These are phyloP conservation scores for Primulina huaijiensis DNA, from an alignment of 257 asterid species.

Conservation along the genomic window DNA sequence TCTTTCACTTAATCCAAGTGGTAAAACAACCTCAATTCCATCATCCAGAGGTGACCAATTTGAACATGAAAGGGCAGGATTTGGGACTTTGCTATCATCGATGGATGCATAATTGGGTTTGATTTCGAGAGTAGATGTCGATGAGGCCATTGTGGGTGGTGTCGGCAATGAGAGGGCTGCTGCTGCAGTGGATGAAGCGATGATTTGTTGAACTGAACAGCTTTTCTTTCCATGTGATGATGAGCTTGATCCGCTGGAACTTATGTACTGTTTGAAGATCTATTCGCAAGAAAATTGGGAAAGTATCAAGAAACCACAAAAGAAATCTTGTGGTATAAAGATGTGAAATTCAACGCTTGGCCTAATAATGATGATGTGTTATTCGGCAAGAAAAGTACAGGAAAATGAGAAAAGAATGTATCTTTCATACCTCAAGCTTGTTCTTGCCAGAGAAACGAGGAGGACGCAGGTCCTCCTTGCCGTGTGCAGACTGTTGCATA, in stretches of 20 bases:
- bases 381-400: neutral
- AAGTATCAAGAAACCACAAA: slow-evolving; percentile 21
- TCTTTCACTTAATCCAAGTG: slow-evolving; percentile 25
- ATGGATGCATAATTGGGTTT: slow-evolving; percentile 23
- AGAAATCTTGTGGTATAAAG: slow-evolving; percentile 30
- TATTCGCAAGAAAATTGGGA: slow-evolving; percentile 35
- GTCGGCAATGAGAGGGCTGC: slow-evolving; percentile 24
- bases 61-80: slow-evolving; percentile 11
- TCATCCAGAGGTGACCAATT: slow-evolving; percentile 70
- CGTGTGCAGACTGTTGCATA: slow-evolving; percentile 54
- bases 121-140: slow-evolving; percentile 26
- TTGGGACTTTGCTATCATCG: slow-evolving; percentile 12
- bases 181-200: slow-evolving; percentile 22
- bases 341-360: slow-evolving; percentile 10
- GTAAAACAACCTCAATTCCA: slow-evolving; percentile 46
- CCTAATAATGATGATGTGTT: neutral
- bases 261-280: slow-evolving; percentile 41
- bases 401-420: slow-evolving; percentile 6
- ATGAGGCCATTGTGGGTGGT: slow-evolving; percentile 27
- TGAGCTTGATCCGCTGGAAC: slow-evolving; percentile 28
- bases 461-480: slow-evolving; percentile 52
- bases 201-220: slow-evolving; percentile 38
- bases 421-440: slow-evolving; percentile 47
- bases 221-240: slow-evolving; percentile 43
- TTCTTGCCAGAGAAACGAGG: slow-evolving; percentile 37